Percentiles rank a stretch among this genome's conserved stretches.
Evolutionary conservation across 2,329 filamentous ascomycete genomes (phyloP).

Genomic region (Pseudogymnoascus sp.): DNA sequence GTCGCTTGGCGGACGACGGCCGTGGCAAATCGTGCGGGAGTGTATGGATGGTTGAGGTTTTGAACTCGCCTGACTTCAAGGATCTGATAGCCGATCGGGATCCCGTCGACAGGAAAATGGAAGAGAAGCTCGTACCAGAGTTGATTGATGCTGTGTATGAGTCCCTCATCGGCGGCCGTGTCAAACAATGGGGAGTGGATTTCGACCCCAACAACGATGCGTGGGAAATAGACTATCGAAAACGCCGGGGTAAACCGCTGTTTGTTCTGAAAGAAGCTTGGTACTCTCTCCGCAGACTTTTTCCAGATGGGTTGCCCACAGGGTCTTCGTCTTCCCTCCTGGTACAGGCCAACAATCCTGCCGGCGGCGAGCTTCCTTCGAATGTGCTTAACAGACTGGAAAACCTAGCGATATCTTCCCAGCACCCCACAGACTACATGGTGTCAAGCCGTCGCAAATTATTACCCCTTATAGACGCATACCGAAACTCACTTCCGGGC

Average conservation of each 20-base stretch:
- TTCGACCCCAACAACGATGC: background rate
- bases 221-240: background rate
- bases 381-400: background rate
- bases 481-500: background rate
- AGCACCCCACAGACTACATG: background rate
- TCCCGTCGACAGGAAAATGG: background rate
- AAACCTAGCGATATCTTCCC: background rate
- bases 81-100: background rate
- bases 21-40: background rate
- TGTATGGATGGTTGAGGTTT: background rate
- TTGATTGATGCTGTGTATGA: background rate
- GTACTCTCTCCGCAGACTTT: background rate
- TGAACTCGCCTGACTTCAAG: background rate
- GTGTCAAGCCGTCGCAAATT: background rate
- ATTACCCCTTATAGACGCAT: background rate
- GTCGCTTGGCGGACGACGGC: background rate
- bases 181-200: background rate
- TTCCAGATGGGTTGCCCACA: background rate
- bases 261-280: background rate
- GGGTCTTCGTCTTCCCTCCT: background rate
- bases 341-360: background rate
- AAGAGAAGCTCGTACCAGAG: background rate
- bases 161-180: background rate
- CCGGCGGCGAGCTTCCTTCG: background rate
- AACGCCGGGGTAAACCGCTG: background rate